Percentiles rank a stretch among this genome's conserved stretches.
Evolutionary conservation across 75 land plant genomes (phyloP).

Genomic region (Sequoiadendron giganteum): DNA sequence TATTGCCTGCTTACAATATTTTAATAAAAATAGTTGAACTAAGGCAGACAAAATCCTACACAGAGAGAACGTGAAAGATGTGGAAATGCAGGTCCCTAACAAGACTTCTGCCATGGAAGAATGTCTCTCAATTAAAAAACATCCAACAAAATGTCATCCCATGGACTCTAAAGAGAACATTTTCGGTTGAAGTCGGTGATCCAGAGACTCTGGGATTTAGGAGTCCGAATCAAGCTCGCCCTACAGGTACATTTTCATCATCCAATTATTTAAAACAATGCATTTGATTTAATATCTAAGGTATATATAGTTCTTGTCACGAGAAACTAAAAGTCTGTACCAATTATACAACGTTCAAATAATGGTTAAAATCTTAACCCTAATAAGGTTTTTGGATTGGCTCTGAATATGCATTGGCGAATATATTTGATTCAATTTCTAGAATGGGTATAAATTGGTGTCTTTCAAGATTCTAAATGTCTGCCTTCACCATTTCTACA

Average conservation of each 20-base stretch:
- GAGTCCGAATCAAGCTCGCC: not conserved
- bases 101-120: not conserved
- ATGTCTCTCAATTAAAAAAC: not conserved
- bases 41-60: not conserved
- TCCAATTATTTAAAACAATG: not conserved
- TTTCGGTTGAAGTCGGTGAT: not conserved
- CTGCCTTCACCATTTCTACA: not conserved
- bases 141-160: not conserved
- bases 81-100: not conserved
- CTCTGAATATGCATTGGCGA: not conserved
- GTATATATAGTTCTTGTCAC: not conserved
- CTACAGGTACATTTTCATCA: not conserved
- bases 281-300: not conserved
- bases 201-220: not conserved
- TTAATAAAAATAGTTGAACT: not conserved
- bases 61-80: not conserved
- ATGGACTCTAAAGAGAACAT: not conserved
- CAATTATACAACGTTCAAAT: not conserved
- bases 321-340: not conserved
- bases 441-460: not conserved
- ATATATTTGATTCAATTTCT: not conserved
- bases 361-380: not conserved
- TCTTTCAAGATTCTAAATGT: not conserved
- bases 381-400: not conserved
- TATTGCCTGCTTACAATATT: not conserved